Evolutionary conservation across 2,329 filamentous ascomycete species (phyloP), one percentile per base, ranked within the genome.

Genomic region (Domatiomyces catenatus): DNA sequence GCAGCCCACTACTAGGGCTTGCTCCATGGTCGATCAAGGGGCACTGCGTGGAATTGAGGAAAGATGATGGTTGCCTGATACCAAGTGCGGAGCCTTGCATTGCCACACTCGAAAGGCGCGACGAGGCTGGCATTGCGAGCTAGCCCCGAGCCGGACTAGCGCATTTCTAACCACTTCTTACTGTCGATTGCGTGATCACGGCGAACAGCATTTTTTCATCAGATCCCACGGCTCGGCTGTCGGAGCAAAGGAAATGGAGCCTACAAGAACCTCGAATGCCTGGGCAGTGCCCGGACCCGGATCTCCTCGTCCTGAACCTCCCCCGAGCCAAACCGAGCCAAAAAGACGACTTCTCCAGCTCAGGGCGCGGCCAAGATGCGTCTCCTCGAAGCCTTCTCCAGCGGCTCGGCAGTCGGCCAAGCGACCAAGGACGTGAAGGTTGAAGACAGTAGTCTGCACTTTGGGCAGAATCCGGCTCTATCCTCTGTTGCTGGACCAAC

Each of bases 401-500:
- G 58, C 49, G 63, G 63, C 51, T 58, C 56, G 44, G 52, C 58
- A 20, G 49, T 53, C 46, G 50, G 46, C 44, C 8, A 45, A 18
- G 63, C 60, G 36, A 51, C 55, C 46, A 57, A 63, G 47, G 44
- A 55, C 45, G 51, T 52, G 46, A 49, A 55, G 24, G 57, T 44
- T 55, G 43, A 50, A n/a, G 48, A 54, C 19, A 46, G 48, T 36
- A 55, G 50, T 51, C 65, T 76, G 24, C 73, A 75, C 1, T 77
- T 77, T 52, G 73, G 74, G 47, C 72, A 75, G 57, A 60, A 72
- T 54, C 66, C 75, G 51, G 57, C 71, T 32, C 66, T 79, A 53
- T 69, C 70, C 50, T 71, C 72, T 52, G 85, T 96, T 66, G 81
- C 77, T 54, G 92, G 90, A 15, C 86, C 90, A 58, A 92, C 86